Base-by-base conservation (phyloP, 2,329 filamentous ascomycete genomes). In the Magnaporthiopsis incrustans region DNA sequence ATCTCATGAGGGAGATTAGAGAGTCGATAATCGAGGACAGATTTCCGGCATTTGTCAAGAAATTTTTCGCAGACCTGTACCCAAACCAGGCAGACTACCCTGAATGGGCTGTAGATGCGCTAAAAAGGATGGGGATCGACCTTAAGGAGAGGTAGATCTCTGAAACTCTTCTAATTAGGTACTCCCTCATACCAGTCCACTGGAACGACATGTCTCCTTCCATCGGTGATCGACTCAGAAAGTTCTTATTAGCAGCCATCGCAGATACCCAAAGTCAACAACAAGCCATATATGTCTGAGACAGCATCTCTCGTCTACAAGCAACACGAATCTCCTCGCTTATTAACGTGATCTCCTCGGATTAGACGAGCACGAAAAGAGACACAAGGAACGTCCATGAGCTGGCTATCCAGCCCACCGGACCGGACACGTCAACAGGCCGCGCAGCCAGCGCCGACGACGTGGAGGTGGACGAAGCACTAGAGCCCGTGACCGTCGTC, bases 101-200 rank as follows among this genome's bases (percentile, higher is more conserved):
- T 0, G 76, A 78, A 0, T 99, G 95, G 95, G 93, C 91, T 1
- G 87, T 97, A 3, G 85, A 85, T 62, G 92, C 95, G 8, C 76
- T 99, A 67, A 82, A 78, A 66, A 83, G 82, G 0, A 94, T 98
- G n/a, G 90, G 89, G 1, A 85, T 99, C 64, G 88, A 96, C 77
- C 74, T 93, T 69, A 76, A 88, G 70, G 75, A 74, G 60, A 69
- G 69, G 33, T 74, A 63, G 35, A 50, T 12, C 8, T 35, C 30
- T 22, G 8, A 4, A 60, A 26, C 6, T n/a, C 7, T 53, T 53
- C 2, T 53, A 53, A 53, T 25, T 53, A 25, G 22, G 44, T 25
- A 22, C 5, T 10, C 18, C 22, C 44, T 25, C 6, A 53, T 22
- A 25, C 22, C 44, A 22, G 44, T 25, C 44, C 44, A 22, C 2